These are phyloP conservation scores for Candida maesae DNA, from an alignment of 805 yeast genomes.

Conservation along the genomic window DNA sequence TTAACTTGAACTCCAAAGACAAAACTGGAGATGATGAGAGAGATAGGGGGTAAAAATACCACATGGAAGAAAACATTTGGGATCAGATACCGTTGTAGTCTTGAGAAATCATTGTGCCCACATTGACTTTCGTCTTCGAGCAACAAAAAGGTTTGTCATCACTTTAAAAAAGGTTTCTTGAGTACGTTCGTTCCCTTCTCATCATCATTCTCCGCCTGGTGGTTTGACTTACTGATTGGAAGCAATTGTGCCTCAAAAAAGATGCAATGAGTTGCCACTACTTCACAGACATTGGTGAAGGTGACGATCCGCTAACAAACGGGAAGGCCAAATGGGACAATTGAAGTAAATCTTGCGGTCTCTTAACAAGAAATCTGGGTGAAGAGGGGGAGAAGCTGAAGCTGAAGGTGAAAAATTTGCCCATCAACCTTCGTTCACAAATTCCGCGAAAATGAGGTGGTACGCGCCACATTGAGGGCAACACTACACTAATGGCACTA, in stretches of 20 bases:
- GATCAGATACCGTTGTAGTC: constrained; percentile 98
- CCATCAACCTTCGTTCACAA: too few relatives aligned
- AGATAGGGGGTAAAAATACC: not conserved
- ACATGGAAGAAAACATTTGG: not conserved
- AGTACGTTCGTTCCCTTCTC: not conserved
- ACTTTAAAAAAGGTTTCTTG: too few relatives aligned
- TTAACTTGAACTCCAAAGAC: not conserved
- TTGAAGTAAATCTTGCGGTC: too few relatives aligned
- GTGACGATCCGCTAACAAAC: too few relatives aligned
- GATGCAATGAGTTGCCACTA: too few relatives aligned
- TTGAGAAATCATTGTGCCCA: constrained; percentile 72
- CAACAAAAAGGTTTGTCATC: constrained; percentile 34
- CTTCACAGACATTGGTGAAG: not conserved
- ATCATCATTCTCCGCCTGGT: not conserved
- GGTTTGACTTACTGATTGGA: not conserved
- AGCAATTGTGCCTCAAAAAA: too few relatives aligned
- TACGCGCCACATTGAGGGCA: not conserved
- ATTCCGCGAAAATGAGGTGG: too few relatives aligned
- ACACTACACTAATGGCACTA: not conserved
- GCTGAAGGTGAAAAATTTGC: constrained; percentile 1
- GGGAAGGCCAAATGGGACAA: too few relatives aligned
- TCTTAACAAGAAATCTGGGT: too few relatives aligned
- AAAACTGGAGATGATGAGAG: not conserved
- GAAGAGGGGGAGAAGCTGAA: too few relatives aligned
- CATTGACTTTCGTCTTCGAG: constrained; percentile 48